A percentile compares a stretch with the other conserved stretches of the same genome.
Conservation (phyloP, 2,329 filamentous ascomycete species). For the Aureobasidium musti region DNA sequence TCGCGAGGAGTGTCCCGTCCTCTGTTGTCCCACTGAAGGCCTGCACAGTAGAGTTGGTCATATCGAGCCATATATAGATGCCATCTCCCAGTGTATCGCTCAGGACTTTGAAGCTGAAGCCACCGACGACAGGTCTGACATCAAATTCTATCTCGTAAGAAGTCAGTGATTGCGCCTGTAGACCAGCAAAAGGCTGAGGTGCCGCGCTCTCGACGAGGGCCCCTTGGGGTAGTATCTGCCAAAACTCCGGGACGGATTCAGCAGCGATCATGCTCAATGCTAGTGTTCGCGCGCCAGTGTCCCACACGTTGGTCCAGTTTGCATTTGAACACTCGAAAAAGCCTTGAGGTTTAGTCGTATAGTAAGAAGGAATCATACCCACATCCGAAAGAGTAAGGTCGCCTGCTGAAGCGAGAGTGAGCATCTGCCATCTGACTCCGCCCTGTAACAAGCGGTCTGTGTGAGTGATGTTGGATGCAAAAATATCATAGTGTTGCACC, state of each 20-base stretch:
- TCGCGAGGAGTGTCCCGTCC: neutral
- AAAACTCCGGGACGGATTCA: neutral
- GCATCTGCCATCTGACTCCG: slow-evolving; percentile 3
- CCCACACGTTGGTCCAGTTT: slow-evolving; percentile 1
- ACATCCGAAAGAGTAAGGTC: neutral
- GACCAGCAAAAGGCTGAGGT: neutral
- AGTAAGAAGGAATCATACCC: neutral
- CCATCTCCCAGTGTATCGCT: slow-evolving; percentile 5
- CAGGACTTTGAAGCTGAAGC: neutral
- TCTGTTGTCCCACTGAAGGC: neutral
- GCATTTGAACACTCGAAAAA: neutral
- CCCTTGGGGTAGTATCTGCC: neutral
- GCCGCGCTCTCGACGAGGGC: neutral
- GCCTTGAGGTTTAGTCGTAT: neutral
- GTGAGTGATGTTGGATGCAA: neutral
- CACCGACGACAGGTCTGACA: neutral
- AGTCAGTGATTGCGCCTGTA: neutral
- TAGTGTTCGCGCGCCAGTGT: neutral
- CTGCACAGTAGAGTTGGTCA: neutral
- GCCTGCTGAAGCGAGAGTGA: neutral
- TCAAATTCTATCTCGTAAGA: neutral
- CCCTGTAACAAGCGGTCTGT: neutral
- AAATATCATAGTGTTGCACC: neutral
- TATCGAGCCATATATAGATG: neutral
- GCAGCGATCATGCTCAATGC: neutral